Base-by-base conservation (phyloP, 2,329 filamentous ascomycete genomes). In the Colletotrichum plurivorum region DNA sequence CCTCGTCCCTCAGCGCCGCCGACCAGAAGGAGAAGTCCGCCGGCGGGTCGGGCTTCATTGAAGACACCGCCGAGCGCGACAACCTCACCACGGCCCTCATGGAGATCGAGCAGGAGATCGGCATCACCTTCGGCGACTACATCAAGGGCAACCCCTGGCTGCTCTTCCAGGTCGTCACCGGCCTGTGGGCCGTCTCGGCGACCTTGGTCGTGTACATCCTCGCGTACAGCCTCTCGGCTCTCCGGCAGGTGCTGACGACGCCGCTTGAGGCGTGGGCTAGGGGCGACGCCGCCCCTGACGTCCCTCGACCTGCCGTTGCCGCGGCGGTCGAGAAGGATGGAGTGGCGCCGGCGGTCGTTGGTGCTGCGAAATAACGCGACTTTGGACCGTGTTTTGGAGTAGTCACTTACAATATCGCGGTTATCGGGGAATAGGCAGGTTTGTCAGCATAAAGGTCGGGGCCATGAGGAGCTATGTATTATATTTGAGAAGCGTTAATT, bases 191-290 rank as follows among this genome's bases (percentile, higher is more conserved):
- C 6, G 45, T 53, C 27, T 59, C 15, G 20, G 36, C 16, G 12
- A 9, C 64, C 25, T 27, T 68, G 65, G 48, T 52, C 39, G 48
- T 58, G 65, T 68, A 68, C 15, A 22, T 68, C 0, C 15, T 46
- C 1, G 54, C 54, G 54, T 58, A 65, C n/a, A 61, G 52, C 4
- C 59, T 68, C 54, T 61, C 36, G 54, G 65, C 65, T 31, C 12
- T 58, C 16, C 53, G 54, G 1, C 58, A 58, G 54, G 65, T 68
- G 39, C 15, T 68, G 54, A 68, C 61, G 60, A 65, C 65, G 46
- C 65, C 65, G 13, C 39, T 65, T 5, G 65, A 68, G 48, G 54
- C 53, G 20, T 59, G 65, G 65, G 25, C 54, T 9, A 43, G 61
- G 41, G 15, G 41, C 18, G 25, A 36, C 4, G 43, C 18, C 25